A percentile compares a stretch with the other conserved stretches of the same genome.
Evolutionary conservation across 2,329 filamentous ascomycete genomes (phyloP).

Genomic region (Blastomyces parvus): DNA sequence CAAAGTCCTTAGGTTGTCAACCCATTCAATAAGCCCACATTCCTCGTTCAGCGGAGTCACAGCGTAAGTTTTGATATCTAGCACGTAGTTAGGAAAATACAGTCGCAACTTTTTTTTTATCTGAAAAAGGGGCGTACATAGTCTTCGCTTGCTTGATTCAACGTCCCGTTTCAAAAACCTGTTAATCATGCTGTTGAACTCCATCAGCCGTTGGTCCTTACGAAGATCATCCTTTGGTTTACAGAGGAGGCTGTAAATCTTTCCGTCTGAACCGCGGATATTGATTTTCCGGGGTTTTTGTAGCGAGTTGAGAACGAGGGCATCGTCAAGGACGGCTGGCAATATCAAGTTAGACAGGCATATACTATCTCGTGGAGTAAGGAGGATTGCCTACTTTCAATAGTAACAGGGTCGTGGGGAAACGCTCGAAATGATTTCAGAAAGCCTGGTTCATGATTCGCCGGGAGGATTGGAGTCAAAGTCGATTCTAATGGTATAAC

Average conservation of each 20-base stretch:
- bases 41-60: constrained; percentile 96
- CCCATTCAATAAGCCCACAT: constrained; percentile 97
- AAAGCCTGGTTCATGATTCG: constrained; percentile 55
- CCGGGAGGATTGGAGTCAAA: constrained; percentile 70
- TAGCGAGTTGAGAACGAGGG: constrained; percentile 79
- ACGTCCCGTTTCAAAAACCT: constrained; percentile 83
- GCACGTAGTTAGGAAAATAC: constrained; percentile 12
- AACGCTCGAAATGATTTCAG: constrained; percentile 72
- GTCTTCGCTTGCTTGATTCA: constrained; percentile 76
- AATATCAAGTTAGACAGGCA: constrained; percentile 16
- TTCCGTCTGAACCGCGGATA: constrained; percentile 80
- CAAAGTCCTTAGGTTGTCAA: constrained; percentile 87
- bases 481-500: constrained; percentile 84
- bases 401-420: constrained; percentile 73
- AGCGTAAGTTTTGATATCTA: constrained; percentile 85
- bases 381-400: constrained; percentile 42
- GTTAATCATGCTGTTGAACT: constrained; percentile 98
- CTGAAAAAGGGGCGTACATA: constrained; percentile 43
- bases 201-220: constrained; percentile 96
- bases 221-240: constrained; percentile 97
- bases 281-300: constrained; percentile 87
- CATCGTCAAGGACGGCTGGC: constrained; percentile 66
- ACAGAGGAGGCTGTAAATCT: constrained; percentile 79
- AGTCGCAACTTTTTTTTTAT: background rate
- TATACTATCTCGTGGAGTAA: background rate